Evolutionary conservation across 176 grass and related monocot species (phyloP).

Genomic region (sorghum (Sorghum bicolor)): Sorghum_bicolor_NCBIv3 NC_012874.2:4192501-4193000

Average conservation of each 20-base stretch:
- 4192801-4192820: slow-evolving; percentile 73
- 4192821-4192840: slow-evolving; percentile 64
- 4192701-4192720: background rate
- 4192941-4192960: background rate
- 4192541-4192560: background rate
- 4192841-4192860: slow-evolving; percentile 61
- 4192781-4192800: slow-evolving; percentile 69
- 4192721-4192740: background rate
- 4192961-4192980: background rate
- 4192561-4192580: background rate
- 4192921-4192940: slow-evolving; percentile 9
- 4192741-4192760: slow-evolving; percentile 14
- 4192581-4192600: background rate
- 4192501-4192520: slow-evolving; percentile 9
- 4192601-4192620: background rate
- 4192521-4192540: background rate
- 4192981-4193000: background rate
- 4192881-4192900: slow-evolving; percentile 62
- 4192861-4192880: slow-evolving; percentile 57
- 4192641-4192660: background rate
- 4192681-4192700: background rate
- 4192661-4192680: background rate
- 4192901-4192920: background rate
- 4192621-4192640: background rate
- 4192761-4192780: slow-evolving; percentile 55